Conservation (phyloP, 805 yeast species). For the Starmerella riodocensis region DNA sequence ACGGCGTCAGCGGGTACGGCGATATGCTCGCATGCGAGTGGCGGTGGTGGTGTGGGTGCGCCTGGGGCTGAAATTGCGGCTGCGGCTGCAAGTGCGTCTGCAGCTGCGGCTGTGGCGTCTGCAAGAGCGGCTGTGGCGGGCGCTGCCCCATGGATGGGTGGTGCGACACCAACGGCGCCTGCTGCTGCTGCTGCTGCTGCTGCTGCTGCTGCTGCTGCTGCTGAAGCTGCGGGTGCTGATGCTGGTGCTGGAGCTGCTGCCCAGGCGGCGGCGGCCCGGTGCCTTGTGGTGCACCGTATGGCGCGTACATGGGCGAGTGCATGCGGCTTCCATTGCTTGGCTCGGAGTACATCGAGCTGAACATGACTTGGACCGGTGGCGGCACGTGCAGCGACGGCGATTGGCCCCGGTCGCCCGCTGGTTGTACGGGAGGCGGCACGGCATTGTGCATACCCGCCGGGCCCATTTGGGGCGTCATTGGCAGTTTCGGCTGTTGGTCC, state of each 20-base stretch:
- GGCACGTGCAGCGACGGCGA: constrained; percentile 8
- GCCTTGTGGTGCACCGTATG: too few relatives aligned
- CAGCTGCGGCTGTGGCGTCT: constrained; percentile 2
- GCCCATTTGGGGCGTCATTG: too few relatives aligned
- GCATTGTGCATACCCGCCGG: too few relatives aligned
- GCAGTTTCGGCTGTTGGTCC: too few relatives aligned
- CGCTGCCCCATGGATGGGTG: too few relatives aligned
- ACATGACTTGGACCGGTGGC: constrained; percentile 17
- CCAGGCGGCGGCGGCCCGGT: too few relatives aligned
- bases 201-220: too few relatives aligned
- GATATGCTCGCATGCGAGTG: neutral
- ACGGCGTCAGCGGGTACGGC: constrained; percentile 11
- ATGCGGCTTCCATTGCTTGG: constrained; percentile 1
- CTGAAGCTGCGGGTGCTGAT: too few relatives aligned
- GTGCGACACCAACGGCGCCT: too few relatives aligned
- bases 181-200: too few relatives aligned
- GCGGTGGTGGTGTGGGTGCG: constrained; percentile 1
- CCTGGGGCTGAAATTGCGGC: neutral
- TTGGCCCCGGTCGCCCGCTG: neutral
- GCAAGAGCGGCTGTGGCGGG: too few relatives aligned
- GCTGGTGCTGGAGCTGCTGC: too few relatives aligned
- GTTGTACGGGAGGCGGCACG: neutral
- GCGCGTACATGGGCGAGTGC: neutral
- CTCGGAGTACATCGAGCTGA: constrained; percentile 18
- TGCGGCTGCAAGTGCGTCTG: neutral